phyloP scores from a whole-genome alignment of 306 rosid species.

The Rosa multiflora region DNA sequence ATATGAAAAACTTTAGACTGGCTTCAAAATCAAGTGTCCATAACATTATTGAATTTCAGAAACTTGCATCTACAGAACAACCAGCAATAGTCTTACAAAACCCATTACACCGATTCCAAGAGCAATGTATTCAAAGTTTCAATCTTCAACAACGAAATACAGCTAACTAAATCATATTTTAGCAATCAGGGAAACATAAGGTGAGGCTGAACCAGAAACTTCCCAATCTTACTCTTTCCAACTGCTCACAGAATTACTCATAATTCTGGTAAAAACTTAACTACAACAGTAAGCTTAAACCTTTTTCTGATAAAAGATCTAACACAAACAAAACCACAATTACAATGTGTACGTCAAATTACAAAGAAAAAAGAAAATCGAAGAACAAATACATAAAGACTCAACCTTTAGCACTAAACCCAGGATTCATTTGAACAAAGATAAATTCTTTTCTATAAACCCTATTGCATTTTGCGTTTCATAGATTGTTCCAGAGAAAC shows the following conservation, averaged over 20 bases:
- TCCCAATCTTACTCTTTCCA: neutral
- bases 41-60: neutral
- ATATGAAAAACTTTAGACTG: neutral
- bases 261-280: neutral
- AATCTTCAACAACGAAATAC: conserved; percentile 2
- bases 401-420: neutral
- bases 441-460: neutral
- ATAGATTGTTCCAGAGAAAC: neutral
- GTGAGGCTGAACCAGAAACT: neutral
- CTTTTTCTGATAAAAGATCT: neutral
- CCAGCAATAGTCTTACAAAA: neutral
- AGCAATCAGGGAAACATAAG: neutral
- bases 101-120: neutral
- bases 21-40: neutral
- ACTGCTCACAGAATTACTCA: neutral
- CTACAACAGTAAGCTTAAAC: neutral
- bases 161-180: neutral
- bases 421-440: neutral
- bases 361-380: neutral
- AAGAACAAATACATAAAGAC: neutral
- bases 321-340: neutral
- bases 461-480: neutral
- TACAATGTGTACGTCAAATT: neutral
- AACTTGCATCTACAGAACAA: neutral
- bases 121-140: neutral